Conservation (phyloP, 306 rosid genomes). For the Elaeagnus macrophylla region DNA sequence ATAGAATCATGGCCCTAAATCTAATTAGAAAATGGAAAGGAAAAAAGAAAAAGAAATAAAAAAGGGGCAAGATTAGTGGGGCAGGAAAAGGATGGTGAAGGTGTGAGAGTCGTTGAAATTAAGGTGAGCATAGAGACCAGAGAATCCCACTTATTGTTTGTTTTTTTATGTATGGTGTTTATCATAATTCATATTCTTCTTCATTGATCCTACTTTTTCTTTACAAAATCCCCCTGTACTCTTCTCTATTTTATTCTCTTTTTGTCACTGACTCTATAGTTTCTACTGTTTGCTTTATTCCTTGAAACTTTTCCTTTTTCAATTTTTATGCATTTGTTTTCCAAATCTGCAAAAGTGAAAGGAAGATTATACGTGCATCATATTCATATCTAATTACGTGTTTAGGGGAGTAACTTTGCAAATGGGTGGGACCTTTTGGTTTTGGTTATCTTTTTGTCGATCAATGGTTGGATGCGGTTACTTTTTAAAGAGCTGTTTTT, state of each 20-base stretch:
- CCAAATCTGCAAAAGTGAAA: too few species aligned
- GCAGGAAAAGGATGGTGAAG: conserved; percentile 1
- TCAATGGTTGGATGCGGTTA: too few species aligned
- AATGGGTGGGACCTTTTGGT: too few species aligned
- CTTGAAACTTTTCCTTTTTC: conserved; percentile 5
- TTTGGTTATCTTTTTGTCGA: too few species aligned
- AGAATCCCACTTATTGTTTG: conserved; percentile 59
- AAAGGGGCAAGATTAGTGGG: conserved; percentile 13
- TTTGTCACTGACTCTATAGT: conserved; percentile 21
- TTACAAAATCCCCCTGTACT: neutral
- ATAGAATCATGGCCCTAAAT: too few species aligned
- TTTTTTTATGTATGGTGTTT: conserved; percentile 34
- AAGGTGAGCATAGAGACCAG: conserved; percentile 25
- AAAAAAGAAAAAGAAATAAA: neutral
- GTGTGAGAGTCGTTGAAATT: conserved; percentile 14
- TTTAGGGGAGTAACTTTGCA: too few species aligned
- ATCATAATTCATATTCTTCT: conserved; percentile 24
- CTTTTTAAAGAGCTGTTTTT: too few species aligned
- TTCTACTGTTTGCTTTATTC: conserved; percentile 16
- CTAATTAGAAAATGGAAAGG: neutral
- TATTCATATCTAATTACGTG: too few species aligned
- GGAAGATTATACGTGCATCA: too few species aligned
- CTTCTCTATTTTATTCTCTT: conserved; percentile 1
- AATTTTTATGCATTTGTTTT: conserved; percentile 4
- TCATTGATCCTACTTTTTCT: conserved; percentile 8